Evolutionary conservation across 768 basidiomycete species (phyloP), one percentile per base, ranked within the genome.

Genomic region (Pluteus cervinus): DNA sequence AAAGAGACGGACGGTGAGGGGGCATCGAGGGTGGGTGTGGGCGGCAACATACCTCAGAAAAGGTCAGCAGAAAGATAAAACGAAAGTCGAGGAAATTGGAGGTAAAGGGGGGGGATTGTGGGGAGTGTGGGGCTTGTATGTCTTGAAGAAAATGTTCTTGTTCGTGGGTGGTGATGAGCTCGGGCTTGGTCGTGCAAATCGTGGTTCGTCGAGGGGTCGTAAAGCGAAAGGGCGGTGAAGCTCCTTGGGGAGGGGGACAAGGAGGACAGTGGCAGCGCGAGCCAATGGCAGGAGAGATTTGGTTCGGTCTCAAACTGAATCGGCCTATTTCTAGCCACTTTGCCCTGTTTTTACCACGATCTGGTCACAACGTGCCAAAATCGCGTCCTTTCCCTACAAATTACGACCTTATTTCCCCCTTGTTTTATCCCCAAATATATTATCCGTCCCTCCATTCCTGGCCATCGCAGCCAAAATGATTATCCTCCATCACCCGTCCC

Each of bases 61-160:
- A 45, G 45, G 47, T 60, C 51, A 53, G 50, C 47, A 47, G 43
- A 50, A 62, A 56, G 49, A 54, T 40, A 55, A 37, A 57, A 51
- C 33, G 45, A 56, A 53, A 44, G 46, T 47, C 43, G 48, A 47
- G 40, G 29, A 45, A 31, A 49, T 39, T 40, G 40, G 24, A 42
- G 31, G 29, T 36, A 37, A 39, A 46, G 41, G 43, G 43, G 43
- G 29, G 29, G 31, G 20, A 23, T 23, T 12, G 45, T 32, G 36
- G 28, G 34, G 20, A 29, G 34, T 23, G 8, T 29, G 18, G 36
- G 29, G n/a, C n/a, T n/a, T n/a, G n/a, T n/a, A n/a, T n/a, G n/a
- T n/a, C n/a, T n/a, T n/a, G n/a, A n/a, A n/a, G n/a, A n/a, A n/a
- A n/a, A n/a, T n/a, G n/a, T n/a, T n/a, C n/a, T n/a, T n/a, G n/a